Evolutionary conservation across 371 early-diverging fungal species (phyloP).

Genomic region (Globomyces sp.): DNA sequence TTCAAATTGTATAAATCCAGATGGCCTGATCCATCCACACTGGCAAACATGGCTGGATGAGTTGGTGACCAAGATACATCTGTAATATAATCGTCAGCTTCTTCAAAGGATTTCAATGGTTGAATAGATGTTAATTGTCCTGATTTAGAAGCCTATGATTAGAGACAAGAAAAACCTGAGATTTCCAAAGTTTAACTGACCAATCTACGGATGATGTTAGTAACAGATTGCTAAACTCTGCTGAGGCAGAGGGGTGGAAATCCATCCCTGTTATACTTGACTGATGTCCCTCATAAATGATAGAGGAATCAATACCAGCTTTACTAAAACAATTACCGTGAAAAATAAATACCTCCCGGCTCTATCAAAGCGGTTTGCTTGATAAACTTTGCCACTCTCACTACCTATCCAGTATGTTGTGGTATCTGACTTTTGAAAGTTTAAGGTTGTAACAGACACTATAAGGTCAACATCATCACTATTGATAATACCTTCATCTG

Average conservation of each 20-base stretch:
- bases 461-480: no score
- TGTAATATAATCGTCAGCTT: constrained; percentile 91
- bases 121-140: constrained; percentile 51
- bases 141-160: constrained; percentile 11
- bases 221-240: constrained; percentile 87
- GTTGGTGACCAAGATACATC: constrained; percentile 95
- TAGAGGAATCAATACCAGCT: constrained; percentile 85
- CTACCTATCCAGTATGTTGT: constrained; percentile 94
- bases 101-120: constrained; percentile 87
- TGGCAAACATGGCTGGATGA: constrained; percentile 91
- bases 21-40: constrained; percentile 87
- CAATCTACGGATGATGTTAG: constrained; percentile 91
- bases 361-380: constrained; percentile 89
- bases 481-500: constrained; percentile 63
- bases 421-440: constrained; percentile 90
- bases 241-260: constrained; percentile 81
- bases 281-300: constrained; percentile 83
- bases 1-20: constrained; percentile 92
- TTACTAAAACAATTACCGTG: constrained; percentile 56
- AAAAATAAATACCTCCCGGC: constrained; percentile 61
- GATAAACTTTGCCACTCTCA: constrained; percentile 89
- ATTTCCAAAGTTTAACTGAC: constrained; percentile 94
- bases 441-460: constrained; percentile 83
- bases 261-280: constrained; percentile 88
- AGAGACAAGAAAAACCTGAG: constrained; percentile 54